Conservation (phyloP, 176 grass and related monocot species). For the Zea luxurians region DNA sequence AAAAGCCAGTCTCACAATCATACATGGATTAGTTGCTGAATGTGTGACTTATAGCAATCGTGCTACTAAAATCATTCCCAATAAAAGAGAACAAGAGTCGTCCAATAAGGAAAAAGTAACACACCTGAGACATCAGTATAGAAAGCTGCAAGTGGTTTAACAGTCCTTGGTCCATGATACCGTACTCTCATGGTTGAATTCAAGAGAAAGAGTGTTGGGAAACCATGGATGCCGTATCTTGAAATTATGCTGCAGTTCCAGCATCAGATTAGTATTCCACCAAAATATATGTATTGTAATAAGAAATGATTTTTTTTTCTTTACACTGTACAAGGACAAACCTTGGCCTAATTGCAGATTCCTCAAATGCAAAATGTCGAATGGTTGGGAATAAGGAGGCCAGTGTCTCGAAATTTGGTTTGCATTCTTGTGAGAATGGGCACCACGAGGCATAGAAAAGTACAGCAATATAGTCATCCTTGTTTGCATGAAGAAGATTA, state of each 20-base stretch:
- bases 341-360: slow-evolving; percentile 95
- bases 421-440: slow-evolving; percentile 90
- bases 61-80: slow-evolving; percentile 4
- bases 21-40: not conserved
- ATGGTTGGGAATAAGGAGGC: slow-evolving; percentile 73
- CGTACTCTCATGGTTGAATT: slow-evolving; percentile 90
- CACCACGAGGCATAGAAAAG: slow-evolving; percentile 99
- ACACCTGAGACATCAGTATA: slow-evolving; percentile 83
- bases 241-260: slow-evolving; percentile 75
- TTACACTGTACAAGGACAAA: slow-evolving; percentile 23
- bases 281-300: slow-evolving; percentile 11
- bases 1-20: not conserved
- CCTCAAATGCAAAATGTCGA: slow-evolving; percentile 85
- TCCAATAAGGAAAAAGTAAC: not conserved
- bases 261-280: slow-evolving; percentile 26
- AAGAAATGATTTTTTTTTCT: not conserved
- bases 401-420: slow-evolving; percentile 64
- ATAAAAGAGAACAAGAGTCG: too few relatives aligned
- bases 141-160: slow-evolving; percentile 70
- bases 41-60: slow-evolving; percentile 3
- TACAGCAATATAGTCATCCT: slow-evolving; percentile 75
- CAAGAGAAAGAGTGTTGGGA: slow-evolving; percentile 88
- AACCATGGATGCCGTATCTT: slow-evolving; percentile 95
- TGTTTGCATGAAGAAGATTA: slow-evolving; percentile 73
- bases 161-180: slow-evolving; percentile 77